Percentiles rank a stretch among this genome's conserved stretches.
phyloP scores from a whole-genome alignment of 352 stramenopile species.

The Thalassiosira livingstoniorum region DNA sequence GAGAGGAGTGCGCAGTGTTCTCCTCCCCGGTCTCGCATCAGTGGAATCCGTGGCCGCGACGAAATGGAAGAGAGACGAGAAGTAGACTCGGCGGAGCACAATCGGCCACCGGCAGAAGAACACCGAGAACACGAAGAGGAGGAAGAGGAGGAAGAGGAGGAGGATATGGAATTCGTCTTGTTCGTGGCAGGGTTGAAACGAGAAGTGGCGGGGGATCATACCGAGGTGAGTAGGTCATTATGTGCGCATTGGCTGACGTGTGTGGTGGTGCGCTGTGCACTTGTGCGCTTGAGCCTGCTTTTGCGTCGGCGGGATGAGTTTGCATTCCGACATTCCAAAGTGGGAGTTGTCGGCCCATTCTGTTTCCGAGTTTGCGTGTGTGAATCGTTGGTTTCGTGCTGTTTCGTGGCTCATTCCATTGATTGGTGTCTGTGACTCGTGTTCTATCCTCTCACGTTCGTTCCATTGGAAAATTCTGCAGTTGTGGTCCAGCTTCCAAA shows the following conservation, averaged over 20 bases:
- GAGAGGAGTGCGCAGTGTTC: slow-evolving; percentile 34
- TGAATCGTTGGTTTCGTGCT: too few species aligned
- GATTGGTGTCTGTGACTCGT: too few species aligned
- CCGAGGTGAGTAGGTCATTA: slow-evolving; percentile 43
- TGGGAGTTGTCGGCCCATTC: too few species aligned
- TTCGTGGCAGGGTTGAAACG: slow-evolving; percentile 54
- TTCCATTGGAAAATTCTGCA: too few species aligned
- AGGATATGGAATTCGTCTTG: slow-evolving; percentile 49
- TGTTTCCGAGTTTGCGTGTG: too few species aligned
- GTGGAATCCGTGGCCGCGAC: not conserved
- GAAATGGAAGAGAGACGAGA: not conserved
- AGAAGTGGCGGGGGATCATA: slow-evolving; percentile 61
- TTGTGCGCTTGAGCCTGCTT: too few species aligned
- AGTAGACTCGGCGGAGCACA: not conserved
- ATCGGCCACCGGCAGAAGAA: not conserved
- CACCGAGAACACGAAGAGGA: not conserved
- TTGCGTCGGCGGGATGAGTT: too few species aligned
- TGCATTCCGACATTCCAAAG: too few species aligned
- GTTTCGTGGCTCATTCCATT: too few species aligned
- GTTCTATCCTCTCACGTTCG: too few species aligned
- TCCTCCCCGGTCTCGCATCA: slow-evolving; percentile 14
- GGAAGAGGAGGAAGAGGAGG: slow-evolving; percentile 17
- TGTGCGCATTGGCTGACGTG: too few species aligned
- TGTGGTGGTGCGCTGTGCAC: too few species aligned
- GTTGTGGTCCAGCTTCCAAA: slow-evolving; percentile 64